These are phyloP conservation scores for Monilinia polystroma DNA, from an alignment of 2,329 filamentous ascomycete species.

Conservation along the genomic window DNA sequence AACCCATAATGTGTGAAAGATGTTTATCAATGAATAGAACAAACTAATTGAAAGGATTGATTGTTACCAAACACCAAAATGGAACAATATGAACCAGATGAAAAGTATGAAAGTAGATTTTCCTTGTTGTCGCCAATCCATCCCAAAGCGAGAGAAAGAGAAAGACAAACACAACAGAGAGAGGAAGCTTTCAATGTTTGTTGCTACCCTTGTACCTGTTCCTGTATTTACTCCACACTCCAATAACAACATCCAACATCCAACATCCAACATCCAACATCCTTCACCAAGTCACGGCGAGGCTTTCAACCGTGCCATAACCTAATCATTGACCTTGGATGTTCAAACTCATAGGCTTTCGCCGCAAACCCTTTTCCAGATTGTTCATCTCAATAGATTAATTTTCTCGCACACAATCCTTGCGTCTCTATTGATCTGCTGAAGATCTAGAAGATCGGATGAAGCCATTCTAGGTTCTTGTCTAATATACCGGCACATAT, in stretches of 20 bases:
- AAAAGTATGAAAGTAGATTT: not conserved
- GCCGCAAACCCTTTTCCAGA: not conserved
- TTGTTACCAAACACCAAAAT: not conserved
- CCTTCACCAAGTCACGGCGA: not conserved
- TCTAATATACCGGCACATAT: not conserved
- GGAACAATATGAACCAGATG: slow-evolving; percentile 12
- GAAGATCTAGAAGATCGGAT: slow-evolving; percentile 11
- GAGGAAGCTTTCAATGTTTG: no score
- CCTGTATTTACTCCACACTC: not conserved
- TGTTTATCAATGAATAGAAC: not conserved
- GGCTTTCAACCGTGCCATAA: not conserved
- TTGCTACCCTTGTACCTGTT: not conserved
- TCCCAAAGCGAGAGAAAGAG: not conserved
- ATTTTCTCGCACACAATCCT: not conserved
- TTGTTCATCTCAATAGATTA: not conserved
- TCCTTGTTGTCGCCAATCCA: not conserved
- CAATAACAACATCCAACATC: not conserved
- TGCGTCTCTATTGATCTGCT: not conserved
- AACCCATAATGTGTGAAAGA: not conserved
- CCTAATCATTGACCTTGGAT: no score
- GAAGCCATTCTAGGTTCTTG: not conserved
- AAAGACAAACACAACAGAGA: not conserved
- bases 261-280: not conserved
- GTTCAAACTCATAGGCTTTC: not conserved
- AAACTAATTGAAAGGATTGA: not conserved